phyloP scores from a whole-genome alignment of 768 basidiomycete genomes.

The Arthromyces matolae region DNA sequence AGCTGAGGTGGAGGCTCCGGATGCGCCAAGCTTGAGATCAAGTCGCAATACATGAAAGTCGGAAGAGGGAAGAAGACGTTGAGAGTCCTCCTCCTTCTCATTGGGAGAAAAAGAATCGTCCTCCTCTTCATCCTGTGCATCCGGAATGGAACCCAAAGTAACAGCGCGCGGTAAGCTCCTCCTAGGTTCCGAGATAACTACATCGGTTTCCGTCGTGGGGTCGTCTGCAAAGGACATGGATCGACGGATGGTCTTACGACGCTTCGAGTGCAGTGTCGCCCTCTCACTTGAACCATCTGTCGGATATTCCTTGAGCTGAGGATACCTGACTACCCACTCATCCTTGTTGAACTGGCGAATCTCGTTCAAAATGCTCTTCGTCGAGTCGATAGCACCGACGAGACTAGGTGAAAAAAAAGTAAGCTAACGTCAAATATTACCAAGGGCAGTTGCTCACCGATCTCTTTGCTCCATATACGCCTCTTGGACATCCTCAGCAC shows the following conservation, averaged over 20 bases:
- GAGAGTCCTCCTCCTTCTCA: constrained; percentile 27
- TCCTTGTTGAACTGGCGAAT: constrained; percentile 79
- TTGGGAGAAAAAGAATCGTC: constrained; percentile 22
- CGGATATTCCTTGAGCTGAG: constrained; percentile 56
- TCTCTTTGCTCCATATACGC: constrained; percentile 74
- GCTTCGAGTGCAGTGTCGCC: constrained; percentile 26
- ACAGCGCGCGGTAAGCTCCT: constrained; percentile 53
- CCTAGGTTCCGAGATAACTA: constrained; percentile 51
- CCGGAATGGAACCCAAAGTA: constrained; percentile 52
- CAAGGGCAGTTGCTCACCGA: constrained; percentile 43
- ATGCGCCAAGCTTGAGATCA: constrained; percentile 87
- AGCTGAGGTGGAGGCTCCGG: constrained; percentile 58
- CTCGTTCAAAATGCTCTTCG: constrained; percentile 64
- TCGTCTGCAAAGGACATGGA: constrained; percentile 87
- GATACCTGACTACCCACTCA: constrained; percentile 89
- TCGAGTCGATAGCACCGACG: constrained; percentile 70
- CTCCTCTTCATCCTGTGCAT: constrained; percentile 39
- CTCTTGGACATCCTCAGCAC: constrained; percentile 71
- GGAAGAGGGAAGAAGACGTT: constrained; percentile 40
- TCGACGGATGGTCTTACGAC: constrained; percentile 47
- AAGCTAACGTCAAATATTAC: background rate
- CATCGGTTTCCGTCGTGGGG: constrained; percentile 61
- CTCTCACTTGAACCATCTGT: constrained; percentile 22
- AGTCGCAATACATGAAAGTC: constrained; percentile 89
- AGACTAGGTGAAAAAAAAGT: constrained; percentile 43